Evolutionary conservation across 345 rosid species (phyloP).

Genomic region (Eucalyptus caleyi): DNA sequence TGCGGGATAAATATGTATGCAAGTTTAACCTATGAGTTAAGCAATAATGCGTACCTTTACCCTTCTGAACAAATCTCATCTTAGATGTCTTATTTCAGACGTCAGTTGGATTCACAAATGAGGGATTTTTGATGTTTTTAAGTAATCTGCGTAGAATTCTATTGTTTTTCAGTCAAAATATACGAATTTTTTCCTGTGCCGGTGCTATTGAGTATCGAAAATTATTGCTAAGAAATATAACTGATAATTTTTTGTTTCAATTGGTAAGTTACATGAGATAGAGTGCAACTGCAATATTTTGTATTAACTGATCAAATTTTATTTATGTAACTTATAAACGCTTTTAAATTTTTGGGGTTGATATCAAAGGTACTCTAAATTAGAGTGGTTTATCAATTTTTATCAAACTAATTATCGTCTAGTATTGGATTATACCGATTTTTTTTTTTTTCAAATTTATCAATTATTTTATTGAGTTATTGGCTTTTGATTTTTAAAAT

Average conservation of each 20-base stretch:
- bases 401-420: neutral
- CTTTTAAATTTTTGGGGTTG: neutral
- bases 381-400: neutral
- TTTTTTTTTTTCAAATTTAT: too few relatives aligned
- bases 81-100: neutral
- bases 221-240: neutral
- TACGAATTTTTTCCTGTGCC: too few relatives aligned
- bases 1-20: neutral
- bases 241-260: too few relatives aligned
- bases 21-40: neutral
- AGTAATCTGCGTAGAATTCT: neutral
- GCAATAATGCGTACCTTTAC: neutral
- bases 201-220: neutral
- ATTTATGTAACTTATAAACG: neutral
- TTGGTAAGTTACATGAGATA: neutral
- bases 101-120: neutral
- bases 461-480: neutral
- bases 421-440: neutral
- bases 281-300: neutral
- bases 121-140: neutral
- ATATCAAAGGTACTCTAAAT: neutral
- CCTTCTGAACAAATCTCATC: neutral
- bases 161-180: neutral
- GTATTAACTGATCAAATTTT: neutral
- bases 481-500: too few relatives aligned